These are phyloP conservation scores for Hypoxylon sp. DNA, from an alignment of 2,329 filamentous ascomycete genomes.

Conservation along the genomic window DNA sequence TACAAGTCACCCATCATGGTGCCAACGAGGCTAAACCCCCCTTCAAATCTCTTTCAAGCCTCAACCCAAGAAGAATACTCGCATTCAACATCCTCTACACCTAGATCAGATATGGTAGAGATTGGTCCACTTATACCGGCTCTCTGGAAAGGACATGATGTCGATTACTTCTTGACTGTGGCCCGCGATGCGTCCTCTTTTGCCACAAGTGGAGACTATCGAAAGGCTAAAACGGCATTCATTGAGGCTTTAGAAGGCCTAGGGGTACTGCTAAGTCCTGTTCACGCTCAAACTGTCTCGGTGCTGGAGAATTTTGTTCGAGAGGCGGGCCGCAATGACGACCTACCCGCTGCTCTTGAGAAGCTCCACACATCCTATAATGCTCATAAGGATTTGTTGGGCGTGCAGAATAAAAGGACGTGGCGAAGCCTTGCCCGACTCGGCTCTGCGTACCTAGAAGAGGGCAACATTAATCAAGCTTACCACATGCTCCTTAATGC, in stretches of 20 bases:
- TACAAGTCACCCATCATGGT: constrained; percentile 2
- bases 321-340: neutral
- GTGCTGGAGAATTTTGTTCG: neutral
- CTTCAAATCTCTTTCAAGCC: neutral
- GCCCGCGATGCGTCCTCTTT: neutral
- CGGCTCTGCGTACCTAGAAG: neutral
- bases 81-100: neutral
- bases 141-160: constrained; percentile 4
- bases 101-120: neutral
- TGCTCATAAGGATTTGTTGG: constrained; percentile 6
- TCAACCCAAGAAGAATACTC: neutral
- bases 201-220: neutral
- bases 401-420: neutral
- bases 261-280: neutral
- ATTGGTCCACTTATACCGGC: constrained; percentile 1
- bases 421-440: constrained; percentile 13
- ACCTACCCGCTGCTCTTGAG: neutral
- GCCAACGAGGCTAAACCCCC: neutral
- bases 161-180: neutral
- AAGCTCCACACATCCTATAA: constrained; percentile 2
- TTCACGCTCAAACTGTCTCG: constrained; percentile 6
- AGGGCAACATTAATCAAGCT: neutral
- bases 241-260: constrained; percentile 8
- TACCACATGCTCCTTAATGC: constrained; percentile 14
- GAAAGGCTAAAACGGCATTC: neutral